Evolutionary conservation across 495 filamentous ascomycete species (phyloP), one percentile per base, ranked within the genome.

Genomic region (Gamarada debralockiae): DNA sequence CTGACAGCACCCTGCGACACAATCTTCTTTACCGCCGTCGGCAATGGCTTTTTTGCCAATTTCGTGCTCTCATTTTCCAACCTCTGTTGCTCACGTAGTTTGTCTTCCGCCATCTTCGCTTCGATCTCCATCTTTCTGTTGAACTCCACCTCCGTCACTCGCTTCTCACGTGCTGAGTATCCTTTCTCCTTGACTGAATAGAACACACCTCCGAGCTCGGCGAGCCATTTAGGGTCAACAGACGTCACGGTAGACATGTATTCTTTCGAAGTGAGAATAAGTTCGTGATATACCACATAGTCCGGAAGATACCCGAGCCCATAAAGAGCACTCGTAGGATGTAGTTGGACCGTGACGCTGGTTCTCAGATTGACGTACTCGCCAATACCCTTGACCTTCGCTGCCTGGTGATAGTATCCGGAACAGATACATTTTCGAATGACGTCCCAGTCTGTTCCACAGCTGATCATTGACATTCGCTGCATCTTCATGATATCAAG

Each of bases 201-300:
- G 70, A 97, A 99, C 21, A 99, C 95, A n/a, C 91, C 95, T 18
- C 95, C 95, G 18, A 99, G 79, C 63, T 99, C 93, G 14, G 95
- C 95, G 59, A 99, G 83, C 95, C 95, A 99, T 61, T 95, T 90
- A 43, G 95, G 92, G 67, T 99, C 95, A 3, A 99, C 93, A 0
- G 90, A 81, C 5, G 95, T 99, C 24, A 99, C 95, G 2, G 89
- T 95, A 3, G 87, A 92, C 92, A 99, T 97, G 73, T 97, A 99
- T 70, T 97, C 95, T 65, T 96, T 97, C 46, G 83, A 88, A 0
- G 95, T 99, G 40, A 97, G 80, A 58, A 97, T 97, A 58, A 99
- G 80, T 69, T 99, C 95, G 71, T 99, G 95, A 70, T 97, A 99
- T 24, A 99, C 84, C 50, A 99, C 92, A 61, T 97, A 97, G 62